Base-by-base conservation (phyloP, 352 stramenopile species). In the Globisporangium mamillatum region DNA sequence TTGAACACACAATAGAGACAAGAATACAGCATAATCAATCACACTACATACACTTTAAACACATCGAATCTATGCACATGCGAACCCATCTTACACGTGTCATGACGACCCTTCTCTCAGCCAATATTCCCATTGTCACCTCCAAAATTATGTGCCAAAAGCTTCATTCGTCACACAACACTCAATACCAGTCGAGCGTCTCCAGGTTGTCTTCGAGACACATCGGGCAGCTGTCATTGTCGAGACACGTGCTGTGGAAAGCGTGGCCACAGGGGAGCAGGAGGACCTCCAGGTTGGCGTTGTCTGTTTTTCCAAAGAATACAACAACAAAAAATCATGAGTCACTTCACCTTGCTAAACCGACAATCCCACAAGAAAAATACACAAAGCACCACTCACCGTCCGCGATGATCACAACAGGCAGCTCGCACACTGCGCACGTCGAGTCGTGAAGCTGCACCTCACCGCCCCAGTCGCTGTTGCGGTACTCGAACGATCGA, bases 381-480 rank as follows among this genome's bases (percentile, higher is more conserved):
- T 29, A 61, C 67, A 14, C 16, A 50, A 52, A 34, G 7, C 38
- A 10, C 9, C 22, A 76, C 76, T 22, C 79, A 96, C 89, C 80
- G 58, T 91, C 81, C 25, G 73, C 75, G 67, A 96, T 90, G 44
- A 95, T 89, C 57, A 96, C 81, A 12, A 96, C 84, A 16, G 89
- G 82, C 8, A 96, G 76, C 27, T 94, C 87, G 56, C 89, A 96
- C 36, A 73, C 66, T 2, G 74, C 75, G 60, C 89, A 96, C 1
- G 76, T 88, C 14, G 81, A 89, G 69, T 96, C 86, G 57, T 96
- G 89, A 9, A 96, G 70, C 63, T 95, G 87, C 27, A 96, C 82
- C 69, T 95, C 89, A 24, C 89, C 87, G 56, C 89, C 89, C 89
- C 89, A 96, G 62, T 94, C 89, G 63, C 88, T 94, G 69, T 91